A percentile compares a stretch with the other conserved stretches of the same genome.
phyloP scores from a whole-genome alignment of 192 early-diverging fungal genomes.

The Oehlia diaphana region DNA sequence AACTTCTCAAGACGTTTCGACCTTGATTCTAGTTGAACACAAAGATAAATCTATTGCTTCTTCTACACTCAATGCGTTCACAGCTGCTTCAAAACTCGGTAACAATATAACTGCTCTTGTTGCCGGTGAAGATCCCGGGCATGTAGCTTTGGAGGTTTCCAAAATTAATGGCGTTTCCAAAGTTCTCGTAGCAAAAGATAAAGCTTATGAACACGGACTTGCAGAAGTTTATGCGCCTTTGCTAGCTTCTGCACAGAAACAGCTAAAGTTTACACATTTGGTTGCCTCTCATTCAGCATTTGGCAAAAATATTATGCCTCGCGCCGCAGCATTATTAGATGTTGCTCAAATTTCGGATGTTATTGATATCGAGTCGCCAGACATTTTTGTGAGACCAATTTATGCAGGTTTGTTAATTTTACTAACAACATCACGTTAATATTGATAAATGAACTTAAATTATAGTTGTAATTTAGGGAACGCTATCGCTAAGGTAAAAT shows the following conservation, averaged over 20 bases:
- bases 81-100: constrained; percentile 80
- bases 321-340: constrained; percentile 90
- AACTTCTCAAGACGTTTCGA: constrained; percentile 56
- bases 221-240: constrained; percentile 82
- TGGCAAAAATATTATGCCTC: constrained; percentile 93
- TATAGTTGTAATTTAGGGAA: constrained; percentile 59
- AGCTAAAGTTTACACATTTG: constrained; percentile 76
- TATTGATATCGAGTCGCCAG: constrained; percentile 70
- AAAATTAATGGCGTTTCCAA: constrained; percentile 72
- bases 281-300: constrained; percentile 85
- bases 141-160: constrained; percentile 61
- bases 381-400: constrained; percentile 95
- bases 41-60: constrained; percentile 70
- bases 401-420: constrained; percentile 75
- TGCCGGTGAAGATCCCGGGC: constrained; percentile 71
- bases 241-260: constrained; percentile 70
- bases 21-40: constrained; percentile 89
- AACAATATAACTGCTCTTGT: constrained; percentile 88
- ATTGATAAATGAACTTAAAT: neutral
- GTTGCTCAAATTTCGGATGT: constrained; percentile 91
- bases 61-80: constrained; percentile 83
- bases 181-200: constrained; percentile 85
- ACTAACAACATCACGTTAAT: neutral
- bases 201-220: constrained; percentile 71
- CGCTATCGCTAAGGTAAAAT: constrained; percentile 94